These are phyloP conservation scores for Tieghemiomyces parasiticus DNA, from an alignment of 192 early-diverging fungal species.

Conservation along the genomic window DNA sequence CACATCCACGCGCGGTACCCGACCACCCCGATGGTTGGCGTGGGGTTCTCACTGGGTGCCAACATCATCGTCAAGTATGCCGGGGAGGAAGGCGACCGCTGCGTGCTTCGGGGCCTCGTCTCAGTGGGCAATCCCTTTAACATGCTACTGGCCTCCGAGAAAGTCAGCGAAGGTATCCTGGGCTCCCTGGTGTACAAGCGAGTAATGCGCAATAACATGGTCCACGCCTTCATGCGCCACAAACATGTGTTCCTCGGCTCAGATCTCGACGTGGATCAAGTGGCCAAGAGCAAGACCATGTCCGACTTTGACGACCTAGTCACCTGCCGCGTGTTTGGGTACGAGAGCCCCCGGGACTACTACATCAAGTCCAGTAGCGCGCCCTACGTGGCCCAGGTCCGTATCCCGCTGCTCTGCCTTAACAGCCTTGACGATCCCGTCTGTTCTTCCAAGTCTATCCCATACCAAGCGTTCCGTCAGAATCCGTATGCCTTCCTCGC, in stretches of 20 bases:
- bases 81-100: slow-evolving; percentile 64
- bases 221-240: slow-evolving; percentile 29
- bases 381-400: slow-evolving; percentile 42
- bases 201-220: slow-evolving; percentile 37
- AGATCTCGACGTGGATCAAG: slow-evolving; percentile 28
- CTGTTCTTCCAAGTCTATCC: slow-evolving; percentile 44
- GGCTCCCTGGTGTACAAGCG: slow-evolving; percentile 41
- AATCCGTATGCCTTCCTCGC: slow-evolving; percentile 76
- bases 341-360: slow-evolving; percentile 71
- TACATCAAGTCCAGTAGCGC: slow-evolving; percentile 46
- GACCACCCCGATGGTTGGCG: slow-evolving; percentile 48
- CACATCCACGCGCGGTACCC: slow-evolving; percentile 40
- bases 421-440: slow-evolving; percentile 88
- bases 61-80: slow-evolving; percentile 86
- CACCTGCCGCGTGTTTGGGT: slow-evolving; percentile 59
- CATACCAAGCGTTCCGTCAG: slow-evolving; percentile 44
- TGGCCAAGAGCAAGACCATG: slow-evolving; percentile 39
- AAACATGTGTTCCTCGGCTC: slow-evolving; percentile 18
- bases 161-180: slow-evolving; percentile 30
- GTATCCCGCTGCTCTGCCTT: slow-evolving; percentile 71
- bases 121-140: slow-evolving; percentile 84
- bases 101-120: slow-evolving; percentile 55
- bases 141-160: slow-evolving; percentile 33
- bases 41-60: slow-evolving; percentile 85
- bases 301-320: slow-evolving; percentile 73